These are phyloP conservation scores for Marasmius tenuissimus DNA, from an alignment of 1,284 basidiomycete species.

Conservation along the genomic window DNA sequence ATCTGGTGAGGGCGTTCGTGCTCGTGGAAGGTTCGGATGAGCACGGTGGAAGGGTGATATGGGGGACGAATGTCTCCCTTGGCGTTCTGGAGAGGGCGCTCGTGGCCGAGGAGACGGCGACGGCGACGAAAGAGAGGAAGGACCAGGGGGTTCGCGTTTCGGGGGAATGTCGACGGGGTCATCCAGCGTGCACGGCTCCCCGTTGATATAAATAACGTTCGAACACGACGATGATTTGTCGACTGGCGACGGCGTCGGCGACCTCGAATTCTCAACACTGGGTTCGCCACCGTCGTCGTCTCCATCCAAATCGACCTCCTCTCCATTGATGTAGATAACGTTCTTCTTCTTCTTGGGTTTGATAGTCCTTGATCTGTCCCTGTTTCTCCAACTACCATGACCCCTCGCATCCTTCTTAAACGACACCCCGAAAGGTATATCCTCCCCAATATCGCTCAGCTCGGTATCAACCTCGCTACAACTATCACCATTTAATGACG, in stretches of 20 bases:
- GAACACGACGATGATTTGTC: background rate
- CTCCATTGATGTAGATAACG: conserved; percentile 3
- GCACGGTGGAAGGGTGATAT: background rate
- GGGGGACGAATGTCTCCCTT: background rate
- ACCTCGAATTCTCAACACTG: background rate
- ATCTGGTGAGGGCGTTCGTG: background rate
- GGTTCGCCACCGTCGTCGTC: background rate
- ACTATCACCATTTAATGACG: background rate
- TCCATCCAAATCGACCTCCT: conserved; percentile 1
- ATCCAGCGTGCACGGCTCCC: background rate
- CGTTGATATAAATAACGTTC: background rate
- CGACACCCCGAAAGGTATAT: background rate
- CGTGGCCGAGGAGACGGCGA: background rate
- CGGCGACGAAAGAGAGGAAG: background rate
- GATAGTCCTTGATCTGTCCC: background rate
- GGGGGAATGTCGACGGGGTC: background rate
- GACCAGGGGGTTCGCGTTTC: background rate
- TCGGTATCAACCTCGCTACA: background rate
- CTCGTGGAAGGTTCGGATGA: background rate
- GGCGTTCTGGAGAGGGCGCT: background rate
- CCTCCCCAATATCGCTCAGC: background rate
- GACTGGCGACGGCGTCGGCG: background rate
- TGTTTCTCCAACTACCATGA: background rate
- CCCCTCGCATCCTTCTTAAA: background rate
- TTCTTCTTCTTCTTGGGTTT: background rate